A percentile compares a stretch with the other conserved stretches of the same genome.
These are phyloP conservation scores for Pichia eremophila DNA, from an alignment of 805 yeast species.

Conservation along the genomic window DNA sequence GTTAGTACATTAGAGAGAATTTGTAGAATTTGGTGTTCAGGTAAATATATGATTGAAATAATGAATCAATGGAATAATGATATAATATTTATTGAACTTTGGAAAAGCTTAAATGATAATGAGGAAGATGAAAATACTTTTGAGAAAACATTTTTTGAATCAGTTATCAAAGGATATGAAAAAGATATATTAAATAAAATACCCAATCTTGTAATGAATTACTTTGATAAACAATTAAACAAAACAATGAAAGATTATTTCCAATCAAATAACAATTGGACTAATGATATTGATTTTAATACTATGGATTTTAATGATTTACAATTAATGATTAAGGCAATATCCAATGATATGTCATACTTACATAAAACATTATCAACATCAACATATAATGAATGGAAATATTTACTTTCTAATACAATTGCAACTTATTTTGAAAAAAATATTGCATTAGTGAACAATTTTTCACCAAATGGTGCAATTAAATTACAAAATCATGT, in stretches of 20 bases:
- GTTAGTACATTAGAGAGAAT: slow-evolving; percentile 28
- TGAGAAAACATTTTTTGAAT: neutral
- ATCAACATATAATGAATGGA: slow-evolving; percentile 22
- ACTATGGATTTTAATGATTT: slow-evolving; percentile 17
- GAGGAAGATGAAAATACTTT: neutral
- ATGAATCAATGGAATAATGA: slow-evolving; percentile 37
- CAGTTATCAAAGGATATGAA: slow-evolving; percentile 21
- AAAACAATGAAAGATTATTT: slow-evolving; percentile 29
- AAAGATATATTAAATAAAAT: slow-evolving; percentile 23
- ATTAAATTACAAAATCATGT: slow-evolving; percentile 26
- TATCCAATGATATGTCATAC: slow-evolving; percentile 23
- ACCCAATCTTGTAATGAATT: slow-evolving; percentile 20
- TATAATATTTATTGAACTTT: slow-evolving; percentile 32
- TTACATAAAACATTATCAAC: slow-evolving; percentile 24
- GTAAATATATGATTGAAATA: slow-evolving; percentile 27
- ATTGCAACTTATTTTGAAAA: slow-evolving; percentile 30
- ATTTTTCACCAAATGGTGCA: slow-evolving; percentile 29
- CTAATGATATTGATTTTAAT: neutral
- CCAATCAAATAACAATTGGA: slow-evolving; percentile 23
- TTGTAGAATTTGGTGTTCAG: slow-evolving; percentile 32
- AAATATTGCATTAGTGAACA: slow-evolving; percentile 29
- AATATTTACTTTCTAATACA: slow-evolving; percentile 18
- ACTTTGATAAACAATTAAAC: slow-evolving; percentile 30
- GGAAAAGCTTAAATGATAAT: slow-evolving; percentile 25
- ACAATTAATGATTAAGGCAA: slow-evolving; percentile 16